These are phyloP conservation scores for Peribolospora kevripleyi DNA, from an alignment of 768 basidiomycete species.

Conservation along the genomic window DNA sequence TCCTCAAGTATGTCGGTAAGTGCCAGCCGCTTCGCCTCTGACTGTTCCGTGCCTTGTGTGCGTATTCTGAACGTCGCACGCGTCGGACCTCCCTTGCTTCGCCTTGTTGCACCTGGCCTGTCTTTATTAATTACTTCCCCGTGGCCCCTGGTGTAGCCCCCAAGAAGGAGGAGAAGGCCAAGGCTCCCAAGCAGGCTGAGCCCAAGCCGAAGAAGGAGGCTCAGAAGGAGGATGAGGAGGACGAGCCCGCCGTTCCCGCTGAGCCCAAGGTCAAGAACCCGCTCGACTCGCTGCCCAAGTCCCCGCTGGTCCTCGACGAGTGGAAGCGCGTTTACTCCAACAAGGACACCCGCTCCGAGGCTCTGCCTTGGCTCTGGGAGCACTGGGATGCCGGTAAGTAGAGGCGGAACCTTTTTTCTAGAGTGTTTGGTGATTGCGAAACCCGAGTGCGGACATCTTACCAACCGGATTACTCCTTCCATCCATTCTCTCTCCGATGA, in stretches of 20 bases:
- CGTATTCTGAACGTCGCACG: too few relatives aligned
- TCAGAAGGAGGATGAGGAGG: constrained; percentile 26
- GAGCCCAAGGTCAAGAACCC: constrained; percentile 91
- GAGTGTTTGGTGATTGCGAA: background rate
- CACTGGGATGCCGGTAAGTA: too few relatives aligned
- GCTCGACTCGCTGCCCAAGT: constrained; percentile 51
- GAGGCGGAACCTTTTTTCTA: too few relatives aligned
- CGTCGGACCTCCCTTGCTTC: too few relatives aligned
- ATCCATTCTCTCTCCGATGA: too few relatives aligned
- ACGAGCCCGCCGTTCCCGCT: constrained; percentile 34
- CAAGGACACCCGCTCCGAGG: constrained; percentile 49
- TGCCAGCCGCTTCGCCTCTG: too few relatives aligned
- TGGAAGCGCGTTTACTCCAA: constrained; percentile 98
- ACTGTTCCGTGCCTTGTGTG: too few relatives aligned
- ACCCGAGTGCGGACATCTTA: background rate
- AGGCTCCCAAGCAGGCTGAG: constrained; percentile 14
- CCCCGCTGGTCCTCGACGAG: constrained; percentile 32
- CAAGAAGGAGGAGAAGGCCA: constrained; percentile 30
- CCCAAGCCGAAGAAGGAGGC: constrained; percentile 11
- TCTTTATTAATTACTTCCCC: background rate
- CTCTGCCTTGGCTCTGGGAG: background rate
- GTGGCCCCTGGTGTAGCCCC: constrained; percentile 25
- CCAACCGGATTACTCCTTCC: constrained; percentile 10
- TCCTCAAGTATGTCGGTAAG: too few relatives aligned
- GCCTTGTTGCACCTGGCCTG: too few relatives aligned